Evolutionary conservation across 2,329 filamentous ascomycete species (phyloP), one percentile per base, ranked within the genome.

Genomic region (Coccinonectria pachysandricola): DNA sequence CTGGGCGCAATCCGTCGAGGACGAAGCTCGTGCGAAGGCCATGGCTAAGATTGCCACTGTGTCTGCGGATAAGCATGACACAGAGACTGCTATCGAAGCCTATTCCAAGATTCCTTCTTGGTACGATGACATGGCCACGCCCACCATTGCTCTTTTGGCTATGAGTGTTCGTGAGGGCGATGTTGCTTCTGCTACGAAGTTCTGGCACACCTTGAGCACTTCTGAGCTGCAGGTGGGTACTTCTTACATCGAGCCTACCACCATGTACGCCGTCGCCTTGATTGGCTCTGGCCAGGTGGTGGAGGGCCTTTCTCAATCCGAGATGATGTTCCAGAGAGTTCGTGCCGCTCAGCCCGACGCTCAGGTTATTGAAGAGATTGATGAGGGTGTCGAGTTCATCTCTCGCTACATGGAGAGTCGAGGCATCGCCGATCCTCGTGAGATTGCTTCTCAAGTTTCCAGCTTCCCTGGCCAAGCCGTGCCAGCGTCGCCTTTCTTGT

Each of bases 261-360:
- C 83, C 31, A 94, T 95, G 85, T 94, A 88, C 47, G 75, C 82
- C 9, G 75, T 93, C 31, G 84, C 86, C 24, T 65, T 96, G 53
- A 80, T 96, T 49, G 81, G 83, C 28, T 84, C 82, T 36, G 85
- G 86, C 21, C 78, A 86, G 46, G 71, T 87, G 24, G 75, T 79
- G n/a, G 83, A 88, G 48, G 91, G 80, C 25, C 58, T 96, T 32
- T 63, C 68, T 8, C 75, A 91, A 50, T 78, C 82, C 7, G 82
- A 91, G 43, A 65, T 76, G 47, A 92, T 94, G 83, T 93, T 95
- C 54, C 65, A 78, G 48, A 77, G 81, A 34, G 85, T 95, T 42
- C 78, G 82, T 33, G 70, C 73, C 31, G 62, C 69, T 12, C 65
- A 68, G 26, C 49, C 57, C 24, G 59, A 65, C 13, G 41, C 46